phyloP scores from a whole-genome alignment of 2,329 filamentous ascomycete genomes.

The Madurella mycetomatis region DNA sequence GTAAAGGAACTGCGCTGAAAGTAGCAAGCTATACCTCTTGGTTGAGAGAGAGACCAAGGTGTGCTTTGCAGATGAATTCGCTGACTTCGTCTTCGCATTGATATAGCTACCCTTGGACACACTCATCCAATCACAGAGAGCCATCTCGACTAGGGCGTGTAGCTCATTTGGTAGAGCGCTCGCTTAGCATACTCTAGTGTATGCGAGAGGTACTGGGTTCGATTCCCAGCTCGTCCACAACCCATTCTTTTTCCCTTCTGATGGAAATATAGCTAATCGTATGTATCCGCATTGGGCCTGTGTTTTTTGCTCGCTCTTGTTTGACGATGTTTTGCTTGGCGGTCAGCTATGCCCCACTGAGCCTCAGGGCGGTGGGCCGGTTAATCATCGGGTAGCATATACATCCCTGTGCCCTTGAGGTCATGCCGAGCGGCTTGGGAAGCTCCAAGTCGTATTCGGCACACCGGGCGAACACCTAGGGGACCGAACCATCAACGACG shows the following conservation, averaged over 20 bases:
- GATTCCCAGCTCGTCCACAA: constrained; percentile 28
- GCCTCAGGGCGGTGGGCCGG: background rate
- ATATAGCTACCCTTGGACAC: background rate
- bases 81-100: too few species aligned
- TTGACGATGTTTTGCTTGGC: background rate
- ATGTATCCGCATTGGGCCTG: background rate
- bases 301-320: background rate
- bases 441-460: background rate
- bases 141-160: constrained; percentile 20
- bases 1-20: too few species aligned
- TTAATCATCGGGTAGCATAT: background rate
- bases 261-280: background rate
- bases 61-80: too few species aligned
- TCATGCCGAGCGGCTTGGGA: background rate
- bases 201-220: constrained; percentile 29
- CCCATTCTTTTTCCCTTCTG: background rate
- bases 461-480: background rate
- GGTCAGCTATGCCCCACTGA: too few species aligned
- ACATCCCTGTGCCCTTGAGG: background rate
- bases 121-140: background rate
- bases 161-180: constrained; percentile 29
- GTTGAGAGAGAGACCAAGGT: too few species aligned
- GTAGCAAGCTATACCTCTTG: too few species aligned
- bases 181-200: constrained; percentile 24
- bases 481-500: background rate